Percentiles rank a stretch among this genome's conserved stretches.
These are phyloP conservation scores for Termitomyces sp. DNA, from an alignment of 768 basidiomycete genomes.

Conservation along the genomic window DNA sequence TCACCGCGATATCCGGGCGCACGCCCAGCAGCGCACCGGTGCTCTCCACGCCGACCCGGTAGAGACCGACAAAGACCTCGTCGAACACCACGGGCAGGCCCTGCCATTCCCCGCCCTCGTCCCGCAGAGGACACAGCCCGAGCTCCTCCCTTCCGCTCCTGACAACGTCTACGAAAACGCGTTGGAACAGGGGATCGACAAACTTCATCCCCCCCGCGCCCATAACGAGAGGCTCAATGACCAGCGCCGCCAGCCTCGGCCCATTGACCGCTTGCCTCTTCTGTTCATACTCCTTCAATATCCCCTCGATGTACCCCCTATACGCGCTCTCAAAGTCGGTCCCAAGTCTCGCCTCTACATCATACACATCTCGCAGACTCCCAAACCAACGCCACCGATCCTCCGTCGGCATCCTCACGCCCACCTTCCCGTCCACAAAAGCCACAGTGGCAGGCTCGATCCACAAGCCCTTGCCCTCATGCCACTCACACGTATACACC, in stretches of 20 bases:
- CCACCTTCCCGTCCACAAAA: constrained; percentile 52
- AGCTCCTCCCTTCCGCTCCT: constrained; percentile 27
- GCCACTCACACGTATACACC: constrained; percentile 95
- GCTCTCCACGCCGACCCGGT: constrained; percentile 75
- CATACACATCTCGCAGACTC: constrained; percentile 60
- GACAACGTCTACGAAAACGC: constrained; percentile 76
- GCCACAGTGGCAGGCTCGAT: constrained; percentile 82
- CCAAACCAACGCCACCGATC: constrained; percentile 23
- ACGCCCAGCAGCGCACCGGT: constrained; percentile 60
- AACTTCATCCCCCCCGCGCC: constrained; percentile 98
- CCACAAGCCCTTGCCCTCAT: constrained; percentile 88
- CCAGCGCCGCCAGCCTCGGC: constrained; percentile 63
- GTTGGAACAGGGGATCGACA: constrained; percentile 95
- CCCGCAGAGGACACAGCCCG: not conserved
- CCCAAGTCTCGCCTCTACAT: constrained; percentile 54
- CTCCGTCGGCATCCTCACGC: constrained; percentile 45
- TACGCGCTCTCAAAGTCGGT: constrained; percentile 64
- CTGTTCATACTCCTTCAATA: constrained; percentile 40
- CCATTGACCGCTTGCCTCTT: constrained; percentile 21
- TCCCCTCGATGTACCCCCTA: constrained; percentile 45
- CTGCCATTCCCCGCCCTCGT: constrained; percentile 34
- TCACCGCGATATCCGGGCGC: constrained; percentile 82
- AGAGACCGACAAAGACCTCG: constrained; percentile 93
- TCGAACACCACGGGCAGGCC: constrained; percentile 92
- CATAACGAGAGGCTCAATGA: constrained; percentile 89